phyloP scores from a whole-genome alignment of 352 stramenopile species.

The Globisporangium megalacanthum region DNA sequence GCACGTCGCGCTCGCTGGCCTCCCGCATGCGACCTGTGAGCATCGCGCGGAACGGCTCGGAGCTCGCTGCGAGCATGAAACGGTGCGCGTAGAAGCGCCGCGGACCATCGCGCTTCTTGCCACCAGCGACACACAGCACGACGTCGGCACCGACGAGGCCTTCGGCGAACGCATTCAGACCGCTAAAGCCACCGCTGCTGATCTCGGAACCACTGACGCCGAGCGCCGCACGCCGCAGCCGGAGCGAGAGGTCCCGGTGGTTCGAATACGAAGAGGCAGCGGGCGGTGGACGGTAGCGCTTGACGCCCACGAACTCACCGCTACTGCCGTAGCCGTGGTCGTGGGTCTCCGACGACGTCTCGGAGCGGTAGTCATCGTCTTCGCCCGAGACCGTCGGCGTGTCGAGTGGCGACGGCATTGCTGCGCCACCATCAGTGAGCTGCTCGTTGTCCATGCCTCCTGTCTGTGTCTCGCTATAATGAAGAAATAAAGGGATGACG shows the following conservation, averaged over 20 bases:
- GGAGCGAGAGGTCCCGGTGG: conserved; percentile 51
- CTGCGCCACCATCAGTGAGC: neutral
- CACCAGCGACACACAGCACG: conserved; percentile 48
- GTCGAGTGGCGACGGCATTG: conserved; percentile 41
- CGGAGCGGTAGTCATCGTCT: conserved; percentile 74
- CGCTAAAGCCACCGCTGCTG: neutral
- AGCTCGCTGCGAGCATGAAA: conserved; percentile 83
- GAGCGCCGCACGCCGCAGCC: conserved; percentile 48
- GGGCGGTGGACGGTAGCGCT: conserved; percentile 21
- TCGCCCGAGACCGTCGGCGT: conserved; percentile 51
- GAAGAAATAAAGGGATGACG: too few relatives aligned
- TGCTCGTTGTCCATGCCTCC: neutral
- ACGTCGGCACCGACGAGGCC: conserved; percentile 64
- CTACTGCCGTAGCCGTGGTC: conserved; percentile 12
- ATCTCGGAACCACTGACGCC: neutral
- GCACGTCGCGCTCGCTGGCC: conserved; percentile 58
- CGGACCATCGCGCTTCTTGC: conserved; percentile 3
- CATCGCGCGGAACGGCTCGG: conserved; percentile 79
- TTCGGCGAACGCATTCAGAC: conserved; percentile 37
- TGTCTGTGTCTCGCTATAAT: neutral
- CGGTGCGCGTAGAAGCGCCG: conserved; percentile 62
- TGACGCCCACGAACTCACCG: conserved; percentile 3
- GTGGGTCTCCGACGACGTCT: conserved; percentile 65
- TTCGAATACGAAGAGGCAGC: conserved; percentile 48
- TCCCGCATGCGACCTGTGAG: conserved; percentile 79